Conservation (phyloP, 768 basidiomycete genomes). For the Rhizopogon vulgaris region DNA sequence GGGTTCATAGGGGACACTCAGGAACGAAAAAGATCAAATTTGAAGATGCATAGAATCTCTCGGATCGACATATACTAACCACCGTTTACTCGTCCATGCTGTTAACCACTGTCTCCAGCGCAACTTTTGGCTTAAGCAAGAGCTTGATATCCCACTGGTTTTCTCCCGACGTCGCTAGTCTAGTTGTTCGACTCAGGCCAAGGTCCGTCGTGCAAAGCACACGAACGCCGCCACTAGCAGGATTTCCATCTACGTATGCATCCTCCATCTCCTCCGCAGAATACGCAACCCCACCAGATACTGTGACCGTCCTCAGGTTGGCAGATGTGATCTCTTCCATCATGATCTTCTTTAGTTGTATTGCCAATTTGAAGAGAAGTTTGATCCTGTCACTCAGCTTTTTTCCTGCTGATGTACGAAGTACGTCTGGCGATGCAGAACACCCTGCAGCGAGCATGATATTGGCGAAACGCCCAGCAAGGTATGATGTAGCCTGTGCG, state of each 20-base stretch:
- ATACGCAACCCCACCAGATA: conserved; percentile 15
- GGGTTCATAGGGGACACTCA: neutral
- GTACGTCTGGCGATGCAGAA: conserved; percentile 5
- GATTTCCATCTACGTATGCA: conserved; percentile 23
- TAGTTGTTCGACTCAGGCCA: conserved; percentile 28
- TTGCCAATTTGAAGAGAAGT: conserved; percentile 34
- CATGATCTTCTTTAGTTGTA: conserved; percentile 34
- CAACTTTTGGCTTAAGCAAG: conserved; percentile 33
- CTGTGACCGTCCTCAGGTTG: conserved; percentile 21
- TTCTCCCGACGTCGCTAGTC: conserved; percentile 20
- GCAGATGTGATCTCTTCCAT: conserved; percentile 28
- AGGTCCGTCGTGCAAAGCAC: conserved; percentile 33
- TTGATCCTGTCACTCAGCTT: conserved; percentile 33
- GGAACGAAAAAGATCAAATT: conserved; percentile 4
- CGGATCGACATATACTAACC: neutral
- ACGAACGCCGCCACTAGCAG: conserved; percentile 3
- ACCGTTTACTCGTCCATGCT: conserved; percentile 23
- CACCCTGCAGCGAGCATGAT: conserved; percentile 4
- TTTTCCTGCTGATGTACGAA: conserved; percentile 30
- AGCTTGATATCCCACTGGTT: conserved; percentile 25
- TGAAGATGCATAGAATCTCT: neutral
- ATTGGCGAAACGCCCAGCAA: neutral
- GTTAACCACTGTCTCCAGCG: conserved; percentile 29
- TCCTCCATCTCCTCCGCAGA: conserved; percentile 24
- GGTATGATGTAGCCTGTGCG: neutral